Evolutionary conservation across 306 rosid species (phyloP).

Genomic region (Ammopiptanthus mongolicus): DNA sequence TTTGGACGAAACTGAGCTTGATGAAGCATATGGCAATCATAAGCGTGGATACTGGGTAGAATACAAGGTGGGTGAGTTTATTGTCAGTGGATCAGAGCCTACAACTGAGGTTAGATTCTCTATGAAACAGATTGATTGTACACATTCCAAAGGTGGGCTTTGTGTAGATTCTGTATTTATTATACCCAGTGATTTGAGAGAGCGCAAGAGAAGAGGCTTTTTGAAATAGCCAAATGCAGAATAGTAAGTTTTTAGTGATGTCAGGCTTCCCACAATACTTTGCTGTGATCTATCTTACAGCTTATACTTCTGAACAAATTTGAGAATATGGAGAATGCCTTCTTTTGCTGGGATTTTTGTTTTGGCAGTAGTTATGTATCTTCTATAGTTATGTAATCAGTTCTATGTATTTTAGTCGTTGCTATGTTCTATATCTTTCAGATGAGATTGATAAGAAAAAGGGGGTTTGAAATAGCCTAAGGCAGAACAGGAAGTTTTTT

Average conservation of each 20-base stretch:
- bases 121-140: constrained; percentile 97
- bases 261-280: constrained; percentile 21
- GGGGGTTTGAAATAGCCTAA: constrained; percentile 31
- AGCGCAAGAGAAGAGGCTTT: constrained; percentile 43
- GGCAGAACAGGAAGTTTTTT: constrained; percentile 14
- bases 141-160: constrained; percentile 92
- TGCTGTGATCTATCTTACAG: constrained; percentile 36
- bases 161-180: constrained; percentile 92
- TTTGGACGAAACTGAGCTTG: constrained; percentile 54
- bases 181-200: constrained; percentile 63
- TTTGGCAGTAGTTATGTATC: constrained; percentile 28
- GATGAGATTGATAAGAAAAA: constrained; percentile 18
- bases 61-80: constrained; percentile 95
- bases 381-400: constrained; percentile 2
- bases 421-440: constrained; percentile 15
- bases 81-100: constrained; percentile 52
- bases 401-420: constrained; percentile 26
- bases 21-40: constrained; percentile 47
- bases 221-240: constrained; percentile 31
- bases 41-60: constrained; percentile 89
- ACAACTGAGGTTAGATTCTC: constrained; percentile 72
- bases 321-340: constrained; percentile 27
- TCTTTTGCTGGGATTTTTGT: constrained; percentile 18
- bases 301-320: constrained; percentile 19
- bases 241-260: constrained; percentile 20